Evolutionary conservation across 306 rosid species (phyloP).

Genomic region (Hylodesmum podocarpum): DNA sequence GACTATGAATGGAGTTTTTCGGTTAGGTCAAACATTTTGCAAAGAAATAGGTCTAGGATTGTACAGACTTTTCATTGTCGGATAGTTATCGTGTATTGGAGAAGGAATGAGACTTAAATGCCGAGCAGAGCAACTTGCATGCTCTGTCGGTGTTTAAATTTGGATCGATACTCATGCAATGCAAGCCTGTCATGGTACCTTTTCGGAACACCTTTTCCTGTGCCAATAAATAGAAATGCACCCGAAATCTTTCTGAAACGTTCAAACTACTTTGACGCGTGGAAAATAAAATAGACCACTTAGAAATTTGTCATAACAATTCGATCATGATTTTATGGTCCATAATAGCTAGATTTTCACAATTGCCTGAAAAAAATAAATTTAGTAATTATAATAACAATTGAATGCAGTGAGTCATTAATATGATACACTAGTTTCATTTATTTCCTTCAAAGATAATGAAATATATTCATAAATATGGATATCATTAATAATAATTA

Average conservation of each 20-base stretch:
- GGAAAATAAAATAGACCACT: too few species aligned
- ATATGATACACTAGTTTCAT: too few species aligned
- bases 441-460: too few species aligned
- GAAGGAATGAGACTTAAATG: slow-evolving; percentile 19
- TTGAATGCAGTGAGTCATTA: too few species aligned
- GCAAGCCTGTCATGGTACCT: slow-evolving; percentile 32
- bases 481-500: too few species aligned
- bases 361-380: too few species aligned
- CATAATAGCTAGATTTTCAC: neutral
- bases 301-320: too few species aligned
- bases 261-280: too few species aligned
- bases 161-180: slow-evolving; percentile 1
- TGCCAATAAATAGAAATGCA: neutral
- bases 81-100: slow-evolving; percentile 3
- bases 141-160: slow-evolving; percentile 1
- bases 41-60: neutral
- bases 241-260: neutral
- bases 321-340: neutral
- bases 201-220: slow-evolving; percentile 22
- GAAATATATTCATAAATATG: too few species aligned
- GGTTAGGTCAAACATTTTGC: slow-evolving; percentile 23
- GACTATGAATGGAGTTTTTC: neutral
- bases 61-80: neutral
- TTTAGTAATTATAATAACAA: too few species aligned
- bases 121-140: slow-evolving; percentile 33